A percentile compares a stretch with the other conserved stretches of the same genome.
Evolutionary conservation across 2,329 filamentous ascomycete genomes (phyloP).

Genomic region (Penicillium sp.): DNA sequence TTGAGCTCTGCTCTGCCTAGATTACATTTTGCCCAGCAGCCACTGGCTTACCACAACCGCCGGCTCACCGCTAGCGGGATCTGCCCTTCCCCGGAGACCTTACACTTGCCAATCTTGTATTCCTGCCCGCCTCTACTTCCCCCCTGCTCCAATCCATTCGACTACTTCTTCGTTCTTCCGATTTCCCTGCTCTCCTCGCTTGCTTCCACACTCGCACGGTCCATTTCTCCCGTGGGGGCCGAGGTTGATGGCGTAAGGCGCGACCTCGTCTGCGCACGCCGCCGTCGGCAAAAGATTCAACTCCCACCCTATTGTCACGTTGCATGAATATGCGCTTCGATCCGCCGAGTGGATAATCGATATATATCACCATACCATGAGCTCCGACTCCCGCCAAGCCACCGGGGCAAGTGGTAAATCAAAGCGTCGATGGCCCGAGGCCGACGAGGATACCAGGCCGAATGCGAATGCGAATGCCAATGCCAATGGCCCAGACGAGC

Average conservation of each 20-base stretch:
- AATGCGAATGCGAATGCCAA: too few relatives aligned
- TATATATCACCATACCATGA: slow-evolving; percentile 33
- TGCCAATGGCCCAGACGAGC: slow-evolving; percentile 32
- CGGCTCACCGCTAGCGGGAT: slow-evolving; percentile 22
- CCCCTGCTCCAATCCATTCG: not conserved
- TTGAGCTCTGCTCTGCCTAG: not conserved
- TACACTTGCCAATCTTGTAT: too few relatives aligned
- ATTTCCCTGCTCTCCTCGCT: not conserved
- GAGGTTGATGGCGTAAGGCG: slow-evolving; percentile 21
- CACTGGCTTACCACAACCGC: slow-evolving; percentile 24
- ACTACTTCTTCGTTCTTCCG: slow-evolving; percentile 7
- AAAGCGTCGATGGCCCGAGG: slow-evolving; percentile 36
- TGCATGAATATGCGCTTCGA: slow-evolving; percentile 35
- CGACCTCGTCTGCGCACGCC: slow-evolving; percentile 15
- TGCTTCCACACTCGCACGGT: slow-evolving; percentile 3
- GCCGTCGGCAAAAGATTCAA: slow-evolving; percentile 37
- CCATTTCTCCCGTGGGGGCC: slow-evolving; percentile 9
- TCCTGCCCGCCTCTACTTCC: too few relatives aligned
- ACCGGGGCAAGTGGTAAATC: slow-evolving; percentile 33
- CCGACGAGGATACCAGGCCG: slow-evolving; percentile 35
- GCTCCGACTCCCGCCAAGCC: slow-evolving; percentile 37
- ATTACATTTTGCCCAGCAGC: slow-evolving; percentile 22
- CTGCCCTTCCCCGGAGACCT: too few relatives aligned
- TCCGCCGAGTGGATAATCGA: slow-evolving; percentile 29
- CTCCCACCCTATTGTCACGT: slow-evolving; percentile 22